These are phyloP conservation scores for Volvariella volvacea DNA, from an alignment of 1,284 basidiomycete species.

Conservation along the genomic window DNA sequence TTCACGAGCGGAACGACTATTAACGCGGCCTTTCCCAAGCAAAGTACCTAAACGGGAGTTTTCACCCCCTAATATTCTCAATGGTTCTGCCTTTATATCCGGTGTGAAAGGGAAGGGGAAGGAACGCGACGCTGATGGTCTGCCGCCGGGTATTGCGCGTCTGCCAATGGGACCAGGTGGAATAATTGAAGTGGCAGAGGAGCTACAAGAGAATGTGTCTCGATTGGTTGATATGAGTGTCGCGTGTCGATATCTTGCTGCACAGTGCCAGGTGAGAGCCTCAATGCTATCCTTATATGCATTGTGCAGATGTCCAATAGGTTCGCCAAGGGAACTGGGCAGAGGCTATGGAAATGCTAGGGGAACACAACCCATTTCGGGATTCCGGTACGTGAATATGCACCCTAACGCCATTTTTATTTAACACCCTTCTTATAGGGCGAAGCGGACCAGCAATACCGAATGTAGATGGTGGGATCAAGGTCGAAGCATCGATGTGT, in stretches of 20 bases:
- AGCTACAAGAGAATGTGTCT: constrained; percentile 57
- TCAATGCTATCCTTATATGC: neutral
- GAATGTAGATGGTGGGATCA: constrained; percentile 82
- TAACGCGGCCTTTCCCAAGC: constrained; percentile 75
- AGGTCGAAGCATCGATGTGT: constrained; percentile 96
- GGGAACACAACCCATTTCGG: constrained; percentile 84
- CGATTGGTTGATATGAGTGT: constrained; percentile 87
- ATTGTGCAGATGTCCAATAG: constrained; percentile 19
- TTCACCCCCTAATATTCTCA: constrained; percentile 25
- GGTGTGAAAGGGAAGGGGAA: constrained; percentile 55
- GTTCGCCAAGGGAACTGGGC: constrained; percentile 89
- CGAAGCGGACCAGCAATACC: constrained; percentile 63
- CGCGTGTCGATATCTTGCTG: constrained; percentile 89
- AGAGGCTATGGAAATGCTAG: constrained; percentile 90
- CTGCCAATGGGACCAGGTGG: constrained; percentile 65
- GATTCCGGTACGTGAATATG: constrained; percentile 44
- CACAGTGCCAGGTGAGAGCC: constrained; percentile 74
- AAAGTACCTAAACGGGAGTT: constrained; percentile 34
- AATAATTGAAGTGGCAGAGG: constrained; percentile 57
- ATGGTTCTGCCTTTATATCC: constrained; percentile 29
- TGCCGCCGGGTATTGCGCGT: constrained; percentile 36
- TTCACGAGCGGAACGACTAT: constrained; percentile 85
- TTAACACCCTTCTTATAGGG: constrained; percentile 22
- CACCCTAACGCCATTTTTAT: constrained; percentile 2
- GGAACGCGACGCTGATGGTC: constrained; percentile 35